These are phyloP conservation scores for Phylloporus rhodoxanthus DNA, from an alignment of 768 basidiomycete species.

Conservation along the genomic window DNA sequence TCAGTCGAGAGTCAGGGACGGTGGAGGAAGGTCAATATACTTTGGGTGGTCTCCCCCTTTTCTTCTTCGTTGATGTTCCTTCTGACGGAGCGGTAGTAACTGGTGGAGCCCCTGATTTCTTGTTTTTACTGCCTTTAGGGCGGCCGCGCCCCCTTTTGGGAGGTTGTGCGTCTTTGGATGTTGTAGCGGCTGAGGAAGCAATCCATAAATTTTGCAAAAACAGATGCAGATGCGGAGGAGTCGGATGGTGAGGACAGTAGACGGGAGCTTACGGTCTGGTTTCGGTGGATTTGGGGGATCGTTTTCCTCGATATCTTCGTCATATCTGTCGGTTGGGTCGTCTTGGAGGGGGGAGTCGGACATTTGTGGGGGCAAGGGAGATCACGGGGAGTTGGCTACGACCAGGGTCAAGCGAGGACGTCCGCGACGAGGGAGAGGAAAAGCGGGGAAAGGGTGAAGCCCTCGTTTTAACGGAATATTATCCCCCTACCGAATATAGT, in stretches of 20 bases:
- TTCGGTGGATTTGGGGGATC: conserved; percentile 37
- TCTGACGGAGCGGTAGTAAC: conserved; percentile 26
- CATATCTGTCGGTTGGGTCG: conserved; percentile 48
- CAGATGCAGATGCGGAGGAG: conserved; percentile 10
- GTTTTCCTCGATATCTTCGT: conserved; percentile 54
- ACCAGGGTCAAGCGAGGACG: conserved; percentile 20
- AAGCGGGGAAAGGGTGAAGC: conserved; percentile 60
- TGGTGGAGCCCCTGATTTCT: conserved; percentile 39
- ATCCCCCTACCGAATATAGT: conserved; percentile 68
- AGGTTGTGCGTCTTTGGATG: conserved; percentile 34
- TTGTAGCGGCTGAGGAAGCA: conserved; percentile 35
- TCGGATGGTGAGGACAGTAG: conserved; percentile 10
- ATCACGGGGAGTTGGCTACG: conserved; percentile 23
- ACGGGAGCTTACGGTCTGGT: conserved; percentile 24
- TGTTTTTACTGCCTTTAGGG: conserved; percentile 84
- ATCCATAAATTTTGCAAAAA: conserved; percentile 18
- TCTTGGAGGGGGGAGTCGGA: conserved; percentile 57
- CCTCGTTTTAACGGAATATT: conserved; percentile 72
- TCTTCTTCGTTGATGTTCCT: conserved; percentile 35
- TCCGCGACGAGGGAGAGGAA: conserved; percentile 40
- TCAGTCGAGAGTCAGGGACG: conserved; percentile 23
- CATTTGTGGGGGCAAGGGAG: conserved; percentile 37
- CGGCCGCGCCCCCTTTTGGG: conserved; percentile 80
- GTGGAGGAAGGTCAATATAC: conserved; percentile 24
- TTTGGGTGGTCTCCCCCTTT: conserved; percentile 49